phyloP scores from a whole-genome alignment of 257 asterid genomes.

The Fraxinus anomala region DNA sequence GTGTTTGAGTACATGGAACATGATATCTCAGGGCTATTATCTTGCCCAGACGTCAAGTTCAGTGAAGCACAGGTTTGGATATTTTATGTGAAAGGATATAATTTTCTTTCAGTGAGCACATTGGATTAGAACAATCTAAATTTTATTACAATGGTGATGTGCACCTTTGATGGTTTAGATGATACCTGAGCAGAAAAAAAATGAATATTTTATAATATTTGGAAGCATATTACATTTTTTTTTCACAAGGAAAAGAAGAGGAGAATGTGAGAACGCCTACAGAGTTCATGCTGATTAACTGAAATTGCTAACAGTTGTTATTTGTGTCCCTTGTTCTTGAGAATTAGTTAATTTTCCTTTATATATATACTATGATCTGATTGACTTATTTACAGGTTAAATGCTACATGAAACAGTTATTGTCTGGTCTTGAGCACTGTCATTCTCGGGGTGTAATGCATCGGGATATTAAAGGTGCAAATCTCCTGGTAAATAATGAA shows the following conservation, averaged over 20 bases:
- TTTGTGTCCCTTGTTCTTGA: neutral
- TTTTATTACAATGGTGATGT: neutral
- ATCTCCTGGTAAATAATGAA: conserved; percentile 77
- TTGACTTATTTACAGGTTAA: conserved; percentile 59
- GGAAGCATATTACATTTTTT: neutral
- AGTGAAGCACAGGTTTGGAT: conserved; percentile 84
- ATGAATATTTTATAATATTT: neutral
- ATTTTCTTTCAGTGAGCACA: conserved; percentile 3
- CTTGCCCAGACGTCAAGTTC: conserved; percentile 74
- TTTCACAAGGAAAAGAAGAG: neutral
- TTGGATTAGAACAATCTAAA: neutral
- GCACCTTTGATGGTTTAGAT: neutral
- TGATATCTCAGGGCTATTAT: conserved; percentile 82
- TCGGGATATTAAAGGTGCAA: conserved; percentile 94
- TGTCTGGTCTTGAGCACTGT: conserved; percentile 95
- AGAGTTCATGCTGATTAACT: neutral
- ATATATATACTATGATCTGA: neutral
- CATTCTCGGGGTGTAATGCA: conserved; percentile 92
- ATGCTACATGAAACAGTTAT: conserved; percentile 87
- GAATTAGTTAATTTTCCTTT: neutral
- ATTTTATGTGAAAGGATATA: neutral
- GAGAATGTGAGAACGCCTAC: neutral
- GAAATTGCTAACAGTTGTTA: neutral
- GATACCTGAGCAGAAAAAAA: neutral
- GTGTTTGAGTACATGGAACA: conserved; percentile 98